Conservation (phyloP, 139 green algal genomes). For the Chlorella sp. region DNA sequence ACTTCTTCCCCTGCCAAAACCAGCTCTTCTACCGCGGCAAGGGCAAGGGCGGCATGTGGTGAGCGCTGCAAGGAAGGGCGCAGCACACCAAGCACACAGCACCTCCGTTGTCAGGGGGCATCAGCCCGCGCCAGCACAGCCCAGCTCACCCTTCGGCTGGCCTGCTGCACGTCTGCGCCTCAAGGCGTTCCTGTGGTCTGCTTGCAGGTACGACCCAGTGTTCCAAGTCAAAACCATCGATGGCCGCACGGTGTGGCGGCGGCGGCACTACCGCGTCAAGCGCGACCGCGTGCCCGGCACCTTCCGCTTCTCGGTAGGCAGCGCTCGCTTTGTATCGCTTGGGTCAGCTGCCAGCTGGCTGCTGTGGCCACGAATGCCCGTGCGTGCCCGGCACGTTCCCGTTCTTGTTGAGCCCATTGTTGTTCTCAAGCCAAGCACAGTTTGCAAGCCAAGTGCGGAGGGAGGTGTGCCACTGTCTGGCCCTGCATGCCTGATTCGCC, state of each 20-base stretch:
- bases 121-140: not conserved
- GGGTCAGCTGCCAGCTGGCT: too few species aligned
- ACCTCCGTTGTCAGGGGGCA: too few species aligned
- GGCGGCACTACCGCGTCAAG: slow-evolving; percentile 85
- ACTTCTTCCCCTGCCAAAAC: slow-evolving; percentile 91
- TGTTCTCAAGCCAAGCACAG: too few species aligned
- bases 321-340: too few species aligned
- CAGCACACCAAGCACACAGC: too few species aligned
- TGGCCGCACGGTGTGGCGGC: slow-evolving; percentile 82
- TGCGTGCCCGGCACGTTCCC: not conserved
- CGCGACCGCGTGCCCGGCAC: slow-evolving; percentile 69
- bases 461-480: not conserved
- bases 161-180: too few species aligned
- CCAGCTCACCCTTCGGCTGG: too few species aligned
- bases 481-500: not conserved
- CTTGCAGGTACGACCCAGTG: slow-evolving; percentile 71
- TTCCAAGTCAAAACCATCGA: slow-evolving; percentile 84
- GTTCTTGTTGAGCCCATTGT: too few species aligned
- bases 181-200: too few species aligned
- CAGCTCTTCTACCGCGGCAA: slow-evolving; percentile 91
- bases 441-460: too few species aligned
- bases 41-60: slow-evolving; percentile 81
- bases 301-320: slow-evolving; percentile 55
- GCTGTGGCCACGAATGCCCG: too few species aligned
- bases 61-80: not conserved